Percentiles rank a stretch among this genome's conserved stretches.
Evolutionary conservation across 768 basidiomycete genomes (phyloP).

Genomic region (Arthromyces matolae): DNA sequence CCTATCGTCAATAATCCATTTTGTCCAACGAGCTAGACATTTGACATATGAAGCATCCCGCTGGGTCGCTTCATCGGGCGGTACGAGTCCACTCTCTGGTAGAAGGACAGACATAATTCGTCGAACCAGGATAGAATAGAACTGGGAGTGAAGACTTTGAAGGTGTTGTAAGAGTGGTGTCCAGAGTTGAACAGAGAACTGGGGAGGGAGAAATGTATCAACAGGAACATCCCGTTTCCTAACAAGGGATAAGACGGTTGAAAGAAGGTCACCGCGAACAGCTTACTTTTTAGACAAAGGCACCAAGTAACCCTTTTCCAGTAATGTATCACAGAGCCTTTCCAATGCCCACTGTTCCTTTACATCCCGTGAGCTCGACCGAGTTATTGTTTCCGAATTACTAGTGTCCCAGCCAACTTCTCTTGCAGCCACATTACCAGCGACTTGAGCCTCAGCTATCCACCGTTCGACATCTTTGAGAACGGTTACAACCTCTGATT

Average conservation of each 20-base stretch:
- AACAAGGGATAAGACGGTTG: constrained; percentile 33
- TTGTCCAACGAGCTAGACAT: constrained; percentile 67
- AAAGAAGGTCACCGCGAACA: constrained; percentile 20
- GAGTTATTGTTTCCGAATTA: constrained; percentile 19
- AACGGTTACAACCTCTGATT: constrained; percentile 44
- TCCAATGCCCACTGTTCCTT: constrained; percentile 70
- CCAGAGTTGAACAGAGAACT: constrained; percentile 61
- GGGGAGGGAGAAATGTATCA: constrained; percentile 46
- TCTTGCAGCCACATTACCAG: constrained; percentile 47
- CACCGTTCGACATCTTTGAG: constrained; percentile 71
- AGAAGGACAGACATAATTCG: constrained; percentile 40
- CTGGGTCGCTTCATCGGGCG: constrained; percentile 18
- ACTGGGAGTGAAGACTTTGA: constrained; percentile 49
- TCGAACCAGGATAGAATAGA: constrained; percentile 46
- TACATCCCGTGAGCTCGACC: constrained; percentile 38
- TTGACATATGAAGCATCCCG: constrained; percentile 45
- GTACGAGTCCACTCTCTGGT: constrained; percentile 5
- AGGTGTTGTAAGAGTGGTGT: constrained; percentile 58
- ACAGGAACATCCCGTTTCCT: constrained; percentile 54
- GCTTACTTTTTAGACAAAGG: constrained; percentile 81
- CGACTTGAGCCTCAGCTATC: constrained; percentile 70
- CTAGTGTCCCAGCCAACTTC: constrained; percentile 45
- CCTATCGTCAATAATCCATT: constrained; percentile 53
- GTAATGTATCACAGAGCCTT: constrained; percentile 57
- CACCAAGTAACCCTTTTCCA: constrained; percentile 72